Percentiles rank a stretch among this genome's conserved stretches.
phyloP scores from a whole-genome alignment of 495 filamentous ascomycete genomes.

The Extremus antarcticus region DNA sequence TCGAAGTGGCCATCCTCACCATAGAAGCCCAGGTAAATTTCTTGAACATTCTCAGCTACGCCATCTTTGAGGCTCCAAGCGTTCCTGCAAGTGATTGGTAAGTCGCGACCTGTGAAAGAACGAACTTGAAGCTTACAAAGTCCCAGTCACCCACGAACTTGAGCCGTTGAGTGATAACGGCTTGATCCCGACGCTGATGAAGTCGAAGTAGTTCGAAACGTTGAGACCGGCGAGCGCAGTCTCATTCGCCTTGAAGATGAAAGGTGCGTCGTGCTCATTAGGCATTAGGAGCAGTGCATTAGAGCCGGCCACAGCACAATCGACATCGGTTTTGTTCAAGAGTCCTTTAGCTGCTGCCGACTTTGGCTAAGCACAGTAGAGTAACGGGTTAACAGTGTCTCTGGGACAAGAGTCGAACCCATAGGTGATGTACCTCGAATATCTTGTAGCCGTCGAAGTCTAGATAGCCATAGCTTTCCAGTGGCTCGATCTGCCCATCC shows the following conservation, averaged over 20 bases:
- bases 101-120: too few relatives aligned
- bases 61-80: neutral
- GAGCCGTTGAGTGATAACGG: neutral
- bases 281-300: neutral
- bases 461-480: neutral
- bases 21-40: neutral
- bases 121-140: too few relatives aligned
- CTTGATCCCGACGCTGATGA: neutral
- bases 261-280: neutral
- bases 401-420: too few relatives aligned
- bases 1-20: neutral
- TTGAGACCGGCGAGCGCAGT: neutral
- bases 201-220: neutral
- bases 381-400: too few relatives aligned
- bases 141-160: neutral
- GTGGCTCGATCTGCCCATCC: neutral
- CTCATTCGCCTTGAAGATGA: neutral
- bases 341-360: neutral
- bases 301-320: neutral
- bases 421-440: too few relatives aligned
- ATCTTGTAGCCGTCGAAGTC: neutral
- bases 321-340: neutral
- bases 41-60: neutral
- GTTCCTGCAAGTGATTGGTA: neutral
- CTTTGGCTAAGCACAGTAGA: too few relatives aligned